Evolutionary conservation across 306 rosid species (phyloP).

Genomic region (Lupinus albus): DNA sequence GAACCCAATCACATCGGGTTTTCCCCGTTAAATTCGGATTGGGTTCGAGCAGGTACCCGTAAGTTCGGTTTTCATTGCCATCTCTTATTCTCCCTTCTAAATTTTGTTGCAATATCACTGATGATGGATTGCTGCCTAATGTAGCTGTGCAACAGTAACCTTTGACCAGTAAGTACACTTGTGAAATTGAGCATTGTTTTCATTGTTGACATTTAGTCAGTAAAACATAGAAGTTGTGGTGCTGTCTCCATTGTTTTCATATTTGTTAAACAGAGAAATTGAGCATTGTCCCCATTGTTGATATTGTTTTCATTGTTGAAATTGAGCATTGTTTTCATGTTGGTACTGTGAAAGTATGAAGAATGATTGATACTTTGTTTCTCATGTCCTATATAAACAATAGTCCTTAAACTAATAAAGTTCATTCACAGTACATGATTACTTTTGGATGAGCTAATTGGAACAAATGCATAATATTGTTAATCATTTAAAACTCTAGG

Average conservation of each 20-base stretch:
- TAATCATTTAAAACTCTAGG: constrained; percentile 15
- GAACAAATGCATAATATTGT: constrained; percentile 8
- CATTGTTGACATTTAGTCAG: not conserved
- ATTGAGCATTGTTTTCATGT: too few species aligned
- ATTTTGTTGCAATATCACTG: not conserved
- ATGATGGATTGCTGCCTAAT: constrained; percentile 1
- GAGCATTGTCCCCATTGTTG: too few species aligned
- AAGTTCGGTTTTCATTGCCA: too few species aligned
- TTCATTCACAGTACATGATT: constrained; percentile 4
- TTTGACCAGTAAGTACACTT: constrained; percentile 15
- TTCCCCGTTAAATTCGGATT: too few species aligned
- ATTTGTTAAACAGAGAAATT: too few species aligned
- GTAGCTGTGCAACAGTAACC: constrained; percentile 14
- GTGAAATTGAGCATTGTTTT: constrained; percentile 6
- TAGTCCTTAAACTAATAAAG: constrained; percentile 8
- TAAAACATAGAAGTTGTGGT: constrained; percentile 2
- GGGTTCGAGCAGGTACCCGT: too few species aligned
- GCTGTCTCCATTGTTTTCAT: too few species aligned
- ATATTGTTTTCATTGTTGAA: too few species aligned
- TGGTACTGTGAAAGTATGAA: not conserved
- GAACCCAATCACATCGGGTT: too few species aligned
- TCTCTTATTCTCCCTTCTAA: not conserved
- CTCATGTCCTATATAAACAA: not conserved
- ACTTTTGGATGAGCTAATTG: constrained; percentile 5
- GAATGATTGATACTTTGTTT: constrained; percentile 8